A percentile compares a stretch with the other conserved stretches of the same genome.
Conservation (phyloP, 257 asterid genomes). For the Coffea eugenioides region DNA sequence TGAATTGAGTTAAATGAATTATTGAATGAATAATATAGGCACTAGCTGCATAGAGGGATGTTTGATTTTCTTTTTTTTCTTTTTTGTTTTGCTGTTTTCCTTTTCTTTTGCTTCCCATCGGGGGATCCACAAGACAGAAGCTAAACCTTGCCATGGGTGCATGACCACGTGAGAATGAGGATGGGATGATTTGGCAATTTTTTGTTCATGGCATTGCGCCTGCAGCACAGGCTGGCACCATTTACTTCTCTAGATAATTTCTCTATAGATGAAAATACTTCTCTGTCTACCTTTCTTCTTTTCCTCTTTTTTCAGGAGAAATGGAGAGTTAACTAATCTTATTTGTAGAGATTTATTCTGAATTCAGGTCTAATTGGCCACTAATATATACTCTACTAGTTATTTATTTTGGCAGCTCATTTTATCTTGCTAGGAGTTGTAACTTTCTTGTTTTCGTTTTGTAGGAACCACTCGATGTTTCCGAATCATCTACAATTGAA, state of each 20-base stretch:
- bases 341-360: too few relatives aligned
- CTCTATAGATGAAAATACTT: background rate
- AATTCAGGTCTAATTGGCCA: too few relatives aligned
- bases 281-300: too few relatives aligned
- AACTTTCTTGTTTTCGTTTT: too few relatives aligned
- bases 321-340: background rate
- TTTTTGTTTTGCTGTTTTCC: background rate
- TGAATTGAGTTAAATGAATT: slow-evolving; percentile 4
- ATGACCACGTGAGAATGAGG: slow-evolving; percentile 25
- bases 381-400: too few relatives aligned
- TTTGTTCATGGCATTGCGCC: slow-evolving; percentile 4
- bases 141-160: slow-evolving; percentile 6
- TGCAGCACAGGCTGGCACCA: slow-evolving; percentile 24
- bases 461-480: too few relatives aligned
- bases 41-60: background rate
- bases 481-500: too few relatives aligned
- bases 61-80: too few relatives aligned
- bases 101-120: too few relatives aligned
- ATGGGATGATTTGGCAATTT: slow-evolving; percentile 11
- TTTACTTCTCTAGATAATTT: background rate
- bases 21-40: background rate
- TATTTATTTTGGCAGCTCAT: too few relatives aligned
- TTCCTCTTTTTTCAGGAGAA: background rate
- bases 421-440: too few relatives aligned
- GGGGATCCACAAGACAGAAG: slow-evolving; percentile 19